phyloP scores from a whole-genome alignment of 2,329 filamentous ascomycete species.

The Lecanoromycetidae sp. region DNA sequence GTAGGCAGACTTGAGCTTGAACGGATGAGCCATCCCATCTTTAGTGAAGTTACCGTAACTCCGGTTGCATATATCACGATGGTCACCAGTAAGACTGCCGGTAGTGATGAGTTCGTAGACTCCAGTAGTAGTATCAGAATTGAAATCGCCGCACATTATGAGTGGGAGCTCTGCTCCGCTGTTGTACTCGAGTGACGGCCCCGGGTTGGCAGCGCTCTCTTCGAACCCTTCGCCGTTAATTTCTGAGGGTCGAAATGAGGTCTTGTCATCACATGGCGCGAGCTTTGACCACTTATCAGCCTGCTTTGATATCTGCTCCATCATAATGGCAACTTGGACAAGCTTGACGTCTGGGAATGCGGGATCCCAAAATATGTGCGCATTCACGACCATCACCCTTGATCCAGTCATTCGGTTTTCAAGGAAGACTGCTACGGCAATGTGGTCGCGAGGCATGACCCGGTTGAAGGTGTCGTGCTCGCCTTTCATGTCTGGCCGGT shows the following conservation, averaged over 20 bases:
- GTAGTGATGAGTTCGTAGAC: slow-evolving; percentile 82
- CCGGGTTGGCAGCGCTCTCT: slow-evolving; percentile 50
- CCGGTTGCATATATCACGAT: slow-evolving; percentile 65
- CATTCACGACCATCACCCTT: slow-evolving; percentile 82
- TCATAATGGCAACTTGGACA: slow-evolving; percentile 86
- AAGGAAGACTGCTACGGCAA: slow-evolving; percentile 81
- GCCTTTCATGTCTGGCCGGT: slow-evolving; percentile 90
- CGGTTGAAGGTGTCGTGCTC: slow-evolving; percentile 97
- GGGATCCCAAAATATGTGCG: slow-evolving; percentile 91
- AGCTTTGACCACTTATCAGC: slow-evolving; percentile 74
- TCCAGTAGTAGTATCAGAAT: slow-evolving; percentile 74
- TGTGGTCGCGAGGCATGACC: slow-evolving; percentile 96
- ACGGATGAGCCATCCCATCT: slow-evolving; percentile 86
- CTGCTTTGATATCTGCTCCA: slow-evolving; percentile 80
- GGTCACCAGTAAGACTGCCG: slow-evolving; percentile 64
- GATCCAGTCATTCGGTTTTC: slow-evolving; percentile 87
- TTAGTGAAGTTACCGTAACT: slow-evolving; percentile 89
- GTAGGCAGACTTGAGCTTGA: slow-evolving; percentile 86
- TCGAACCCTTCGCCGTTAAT: slow-evolving; percentile 31
- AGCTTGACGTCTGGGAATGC: slow-evolving; percentile 86
- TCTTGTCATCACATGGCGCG: slow-evolving; percentile 72
- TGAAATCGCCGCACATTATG: slow-evolving; percentile 90
- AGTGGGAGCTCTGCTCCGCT: slow-evolving; percentile 80
- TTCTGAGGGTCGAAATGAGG: slow-evolving; percentile 39
- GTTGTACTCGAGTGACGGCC: slow-evolving; percentile 74